Percentiles rank a stretch among this genome's conserved stretches.
These are phyloP conservation scores for Pezicula carpinea DNA, from an alignment of 2,329 filamentous ascomycete genomes.

Conservation along the genomic window DNA sequence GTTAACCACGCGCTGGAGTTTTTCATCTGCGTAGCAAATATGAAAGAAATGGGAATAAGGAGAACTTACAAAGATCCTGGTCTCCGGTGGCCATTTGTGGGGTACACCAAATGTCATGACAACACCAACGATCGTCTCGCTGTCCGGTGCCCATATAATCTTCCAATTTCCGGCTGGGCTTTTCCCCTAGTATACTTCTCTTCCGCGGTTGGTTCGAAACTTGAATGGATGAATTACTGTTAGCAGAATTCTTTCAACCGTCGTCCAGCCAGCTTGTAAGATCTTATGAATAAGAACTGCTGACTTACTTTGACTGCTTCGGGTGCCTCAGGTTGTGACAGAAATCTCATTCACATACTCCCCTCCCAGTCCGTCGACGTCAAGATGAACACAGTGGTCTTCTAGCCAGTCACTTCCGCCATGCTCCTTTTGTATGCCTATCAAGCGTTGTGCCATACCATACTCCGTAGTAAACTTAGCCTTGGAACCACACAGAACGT, in stretches of 20 bases:
- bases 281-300: too few relatives aligned
- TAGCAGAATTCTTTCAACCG: too few relatives aligned
- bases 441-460: neutral
- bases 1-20: too few relatives aligned
- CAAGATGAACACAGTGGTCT: slow-evolving; percentile 6
- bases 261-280: too few relatives aligned
- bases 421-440: slow-evolving; percentile 3
- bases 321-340: neutral
- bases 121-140: slow-evolving; percentile 3
- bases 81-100: neutral
- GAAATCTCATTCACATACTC: slow-evolving; percentile 5
- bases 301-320: slow-evolving; percentile 1
- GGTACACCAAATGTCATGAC: slow-evolving; percentile 2
- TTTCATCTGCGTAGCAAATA: too few relatives aligned
- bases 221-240: too few relatives aligned
- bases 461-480: neutral
- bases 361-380: slow-evolving; percentile 4
- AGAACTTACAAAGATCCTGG: neutral
- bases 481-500: slow-evolving; percentile 4
- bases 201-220: slow-evolving; percentile 5
- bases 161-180: neutral
- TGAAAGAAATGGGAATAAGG: neutral
- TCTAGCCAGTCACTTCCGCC: neutral
- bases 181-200: slow-evolving; percentile 3
- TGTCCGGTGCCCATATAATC: neutral